These are phyloP conservation scores for Sporisorium reilianum DNA, from an alignment of 1,284 basidiomycete species.

Conservation along the genomic window DNA sequence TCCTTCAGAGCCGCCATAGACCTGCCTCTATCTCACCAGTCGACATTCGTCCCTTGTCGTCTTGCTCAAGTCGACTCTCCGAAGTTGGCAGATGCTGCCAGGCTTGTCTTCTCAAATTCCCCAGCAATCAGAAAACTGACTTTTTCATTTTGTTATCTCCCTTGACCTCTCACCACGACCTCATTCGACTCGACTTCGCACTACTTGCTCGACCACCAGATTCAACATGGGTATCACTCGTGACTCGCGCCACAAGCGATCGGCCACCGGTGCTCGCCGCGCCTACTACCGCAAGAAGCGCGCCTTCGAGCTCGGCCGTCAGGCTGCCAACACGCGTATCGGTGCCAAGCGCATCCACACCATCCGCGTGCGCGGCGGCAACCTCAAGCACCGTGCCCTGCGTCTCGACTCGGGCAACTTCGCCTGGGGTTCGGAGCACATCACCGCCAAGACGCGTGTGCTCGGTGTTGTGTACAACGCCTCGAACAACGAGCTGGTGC, in stretches of 20 bases:
- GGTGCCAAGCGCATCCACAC: constrained; percentile 69
- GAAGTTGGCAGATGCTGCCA: background rate
- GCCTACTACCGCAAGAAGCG: constrained; percentile 69
- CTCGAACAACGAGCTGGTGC: constrained; percentile 70
- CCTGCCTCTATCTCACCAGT: background rate
- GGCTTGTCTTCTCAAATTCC: background rate
- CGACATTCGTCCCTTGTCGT: background rate
- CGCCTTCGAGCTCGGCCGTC: constrained; percentile 68
- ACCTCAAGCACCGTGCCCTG: constrained; percentile 69
- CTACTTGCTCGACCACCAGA: constrained; percentile 17
- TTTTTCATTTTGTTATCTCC: background rate
- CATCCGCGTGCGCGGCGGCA: constrained; percentile 68
- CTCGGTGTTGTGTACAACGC: constrained; percentile 70
- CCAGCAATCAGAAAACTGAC: constrained; percentile 2
- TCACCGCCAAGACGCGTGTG: constrained; percentile 69
- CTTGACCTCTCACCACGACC: constrained; percentile 1
- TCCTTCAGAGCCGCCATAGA: background rate
- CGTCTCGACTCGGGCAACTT: constrained; percentile 69
- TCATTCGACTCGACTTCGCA: background rate
- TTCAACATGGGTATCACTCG: constrained; percentile 69
- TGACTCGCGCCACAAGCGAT: constrained; percentile 69
- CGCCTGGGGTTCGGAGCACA: constrained; percentile 69
- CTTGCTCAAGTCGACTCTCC: background rate
- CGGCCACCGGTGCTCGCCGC: constrained; percentile 67
- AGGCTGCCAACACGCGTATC: constrained; percentile 69